Evolutionary conservation across 1,139 yeast species (phyloP).

Genomic region (Scheffersomyces segobiensis): DNA sequence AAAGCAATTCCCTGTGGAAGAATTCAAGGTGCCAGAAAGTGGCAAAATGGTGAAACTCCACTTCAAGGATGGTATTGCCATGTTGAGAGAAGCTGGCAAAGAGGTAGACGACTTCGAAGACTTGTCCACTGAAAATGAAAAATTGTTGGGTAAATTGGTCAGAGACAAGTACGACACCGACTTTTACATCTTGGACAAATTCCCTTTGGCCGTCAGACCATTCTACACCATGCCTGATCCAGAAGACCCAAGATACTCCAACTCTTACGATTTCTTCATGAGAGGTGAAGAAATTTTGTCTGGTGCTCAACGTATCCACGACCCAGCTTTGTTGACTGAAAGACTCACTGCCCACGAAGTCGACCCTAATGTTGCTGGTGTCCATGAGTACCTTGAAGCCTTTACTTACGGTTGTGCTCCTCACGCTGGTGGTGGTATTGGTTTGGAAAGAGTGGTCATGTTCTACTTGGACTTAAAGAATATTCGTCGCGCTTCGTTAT

Average conservation of each 20-base stretch:
- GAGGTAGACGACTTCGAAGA: slow-evolving; percentile 88
- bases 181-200: slow-evolving; percentile 95
- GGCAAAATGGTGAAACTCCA: slow-evolving; percentile 90
- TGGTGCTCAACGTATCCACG: slow-evolving; percentile 99
- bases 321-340: slow-evolving; percentile 74
- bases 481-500: slow-evolving; percentile 94
- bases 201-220: slow-evolving; percentile 95
- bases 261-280: slow-evolving; percentile 98
- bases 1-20: slow-evolving; percentile 96
- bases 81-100: slow-evolving; percentile 80
- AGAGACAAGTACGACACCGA: slow-evolving; percentile 95
- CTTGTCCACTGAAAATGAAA: slow-evolving; percentile 91
- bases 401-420: slow-evolving; percentile 96
- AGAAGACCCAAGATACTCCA: slow-evolving; percentile 85
- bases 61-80: slow-evolving; percentile 85
- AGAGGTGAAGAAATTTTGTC: slow-evolving; percentile 98
- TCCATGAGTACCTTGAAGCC: slow-evolving; percentile 88
- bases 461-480: slow-evolving; percentile 94
- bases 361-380: slow-evolving; percentile 77
- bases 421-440: slow-evolving; percentile 99
- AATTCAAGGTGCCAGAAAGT: slow-evolving; percentile 85
- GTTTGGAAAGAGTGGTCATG: slow-evolving; percentile 98
- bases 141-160: slow-evolving; percentile 84
- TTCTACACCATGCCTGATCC: slow-evolving; percentile 99
- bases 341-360: slow-evolving; percentile 85